These are phyloP conservation scores for Cryptosporidium bovis DNA, from an alignment of 169 alveolate species.

Conservation along the genomic window DNA sequence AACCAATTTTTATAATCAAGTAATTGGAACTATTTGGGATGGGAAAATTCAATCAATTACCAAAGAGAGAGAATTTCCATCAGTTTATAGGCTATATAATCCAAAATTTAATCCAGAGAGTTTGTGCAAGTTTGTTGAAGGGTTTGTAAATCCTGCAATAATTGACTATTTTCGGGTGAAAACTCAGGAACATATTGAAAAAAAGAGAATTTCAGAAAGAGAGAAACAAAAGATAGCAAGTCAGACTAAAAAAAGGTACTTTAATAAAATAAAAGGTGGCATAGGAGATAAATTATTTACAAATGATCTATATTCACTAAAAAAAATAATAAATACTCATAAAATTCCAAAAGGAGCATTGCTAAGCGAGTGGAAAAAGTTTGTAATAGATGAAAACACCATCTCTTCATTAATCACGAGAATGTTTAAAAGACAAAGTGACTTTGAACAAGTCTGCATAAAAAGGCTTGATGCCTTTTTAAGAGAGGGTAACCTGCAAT, in stretches of 20 bases:
- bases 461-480: not conserved
- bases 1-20: constrained; percentile 4
- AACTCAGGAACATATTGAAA: not conserved
- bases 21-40: constrained; percentile 71
- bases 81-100: constrained; percentile 32
- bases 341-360: constrained; percentile 55
- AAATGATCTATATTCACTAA: constrained; percentile 7
- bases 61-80: constrained; percentile 19
- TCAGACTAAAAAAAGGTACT: constrained; percentile 8
- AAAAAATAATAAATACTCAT: constrained; percentile 26
- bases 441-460: constrained; percentile 10
- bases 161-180: constrained; percentile 31
- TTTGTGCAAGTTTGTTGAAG: constrained; percentile 24
- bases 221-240: too few species aligned
- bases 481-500: constrained; percentile 15
- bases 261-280: not conserved
- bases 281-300: not conserved
- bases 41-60: constrained; percentile 22
- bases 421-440: constrained; percentile 13
- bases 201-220: not conserved
- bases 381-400: constrained; percentile 22
- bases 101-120: constrained; percentile 53
- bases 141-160: constrained; percentile 43
- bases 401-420: constrained; percentile 27
- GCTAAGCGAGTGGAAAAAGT: constrained; percentile 39